Conservation (phyloP, 116 monocot genomes). For the Posidonia oceanica region DNA sequence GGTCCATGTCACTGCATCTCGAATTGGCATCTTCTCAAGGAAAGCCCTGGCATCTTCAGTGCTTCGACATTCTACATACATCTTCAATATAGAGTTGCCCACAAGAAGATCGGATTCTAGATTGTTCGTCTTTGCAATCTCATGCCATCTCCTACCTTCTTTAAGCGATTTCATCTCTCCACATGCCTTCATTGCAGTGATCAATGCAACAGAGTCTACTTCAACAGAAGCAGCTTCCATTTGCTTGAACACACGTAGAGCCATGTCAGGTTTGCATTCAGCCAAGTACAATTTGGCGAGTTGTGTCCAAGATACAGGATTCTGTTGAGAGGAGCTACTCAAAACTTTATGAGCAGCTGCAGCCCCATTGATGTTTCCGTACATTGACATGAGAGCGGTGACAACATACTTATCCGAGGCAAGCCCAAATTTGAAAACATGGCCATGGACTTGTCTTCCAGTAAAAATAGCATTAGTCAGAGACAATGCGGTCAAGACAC, state of each 20-base stretch:
- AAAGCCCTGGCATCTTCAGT: slow-evolving; percentile 20
- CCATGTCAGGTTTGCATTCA: slow-evolving; percentile 10
- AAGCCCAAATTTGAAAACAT: slow-evolving; percentile 35
- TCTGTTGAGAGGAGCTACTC: not conserved
- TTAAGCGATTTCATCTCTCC: slow-evolving; percentile 13
- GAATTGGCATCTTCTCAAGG: slow-evolving; percentile 20
- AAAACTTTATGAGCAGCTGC: slow-evolving; percentile 3
- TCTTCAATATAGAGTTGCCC: slow-evolving; percentile 28
- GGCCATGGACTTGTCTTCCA: slow-evolving; percentile 39
- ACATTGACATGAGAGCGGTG: slow-evolving; percentile 25
- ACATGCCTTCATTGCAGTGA: slow-evolving; percentile 24
- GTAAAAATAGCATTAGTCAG: slow-evolving; percentile 18
- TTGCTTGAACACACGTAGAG: slow-evolving; percentile 24
- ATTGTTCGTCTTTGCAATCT: slow-evolving; percentile 16
- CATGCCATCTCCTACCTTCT: slow-evolving; percentile 19
- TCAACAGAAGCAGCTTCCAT: slow-evolving; percentile 9
- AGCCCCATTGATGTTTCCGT: slow-evolving; percentile 14
- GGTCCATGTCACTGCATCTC: slow-evolving; percentile 30
- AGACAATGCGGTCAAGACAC: slow-evolving; percentile 23
- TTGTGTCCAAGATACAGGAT: slow-evolving; percentile 26
- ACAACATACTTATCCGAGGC: slow-evolving; percentile 22
- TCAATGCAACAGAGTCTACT: slow-evolving; percentile 23
- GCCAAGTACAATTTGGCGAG: slow-evolving; percentile 13
- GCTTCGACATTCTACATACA: slow-evolving; percentile 28
- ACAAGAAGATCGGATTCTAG: slow-evolving; percentile 25